A percentile compares a stretch with the other conserved stretches of the same genome.
Conservation (phyloP, 2,329 filamentous ascomycete genomes). For the Colletotrichum theobromicola region DNA sequence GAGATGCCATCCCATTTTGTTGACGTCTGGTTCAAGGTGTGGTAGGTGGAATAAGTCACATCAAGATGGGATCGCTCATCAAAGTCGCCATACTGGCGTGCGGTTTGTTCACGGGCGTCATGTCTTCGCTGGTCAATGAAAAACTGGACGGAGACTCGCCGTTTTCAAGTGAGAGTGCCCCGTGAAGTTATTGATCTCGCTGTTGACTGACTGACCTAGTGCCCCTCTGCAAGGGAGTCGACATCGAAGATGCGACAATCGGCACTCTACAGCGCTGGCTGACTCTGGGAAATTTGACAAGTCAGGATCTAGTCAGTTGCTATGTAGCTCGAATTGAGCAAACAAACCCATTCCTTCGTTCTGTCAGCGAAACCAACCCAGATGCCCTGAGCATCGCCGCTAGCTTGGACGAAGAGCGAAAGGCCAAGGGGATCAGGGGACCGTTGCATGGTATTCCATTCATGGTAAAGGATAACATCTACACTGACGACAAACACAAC, state of each 20-base stretch:
- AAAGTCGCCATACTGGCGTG: neutral
- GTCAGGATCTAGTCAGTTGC: neutral
- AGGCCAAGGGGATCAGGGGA: neutral
- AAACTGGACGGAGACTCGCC: neutral
- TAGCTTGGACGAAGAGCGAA: neutral
- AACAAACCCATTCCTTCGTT: neutral
- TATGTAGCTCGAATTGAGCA: neutral
- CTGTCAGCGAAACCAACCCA: neutral
- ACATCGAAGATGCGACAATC: neutral
- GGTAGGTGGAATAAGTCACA: neutral
- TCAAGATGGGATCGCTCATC: neutral
- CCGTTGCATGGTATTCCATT: neutral
- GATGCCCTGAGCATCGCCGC: neutral
- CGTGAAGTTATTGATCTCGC: neutral
- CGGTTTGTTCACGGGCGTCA: neutral
- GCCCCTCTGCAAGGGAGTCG: neutral
- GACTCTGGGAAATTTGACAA: neutral
- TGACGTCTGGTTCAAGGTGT: neutral
- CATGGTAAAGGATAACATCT: neutral
- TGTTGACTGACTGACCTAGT: neutral
- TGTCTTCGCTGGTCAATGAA: neutral
- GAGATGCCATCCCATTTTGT: neutral
- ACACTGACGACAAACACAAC: neutral
- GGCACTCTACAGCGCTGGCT: neutral
- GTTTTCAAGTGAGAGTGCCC: neutral